A percentile compares a stretch with the other conserved stretches of the same genome.
These are phyloP conservation scores for Aspergillus conjunctus DNA, from an alignment of 495 filamentous ascomycete genomes.

Conservation along the genomic window DNA sequence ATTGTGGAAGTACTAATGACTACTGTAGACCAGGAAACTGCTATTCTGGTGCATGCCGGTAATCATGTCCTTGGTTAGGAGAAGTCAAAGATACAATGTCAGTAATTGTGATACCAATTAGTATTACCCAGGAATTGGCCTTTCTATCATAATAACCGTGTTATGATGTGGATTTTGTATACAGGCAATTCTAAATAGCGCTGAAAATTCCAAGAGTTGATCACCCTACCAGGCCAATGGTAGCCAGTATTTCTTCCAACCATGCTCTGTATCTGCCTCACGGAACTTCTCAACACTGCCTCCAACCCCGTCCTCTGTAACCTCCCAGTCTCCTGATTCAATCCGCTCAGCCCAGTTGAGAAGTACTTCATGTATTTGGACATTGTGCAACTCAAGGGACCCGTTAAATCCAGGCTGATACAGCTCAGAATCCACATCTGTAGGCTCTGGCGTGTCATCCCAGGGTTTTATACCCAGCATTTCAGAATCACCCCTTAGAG, in stretches of 20 bases:
- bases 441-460: background rate
- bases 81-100: too few relatives aligned
- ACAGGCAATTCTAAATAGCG: too few relatives aligned
- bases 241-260: constrained; percentile 4
- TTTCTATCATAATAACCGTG: too few relatives aligned
- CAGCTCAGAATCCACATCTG: background rate
- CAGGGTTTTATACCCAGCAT: background rate
- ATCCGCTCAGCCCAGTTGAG: constrained; percentile 5
- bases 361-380: background rate
- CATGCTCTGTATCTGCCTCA: constrained; percentile 1
- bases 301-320: background rate
- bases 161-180: too few relatives aligned
- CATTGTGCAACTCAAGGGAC: background rate
- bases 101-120: too few relatives aligned
- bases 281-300: background rate
- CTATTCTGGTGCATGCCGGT: too few relatives aligned
- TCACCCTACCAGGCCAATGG: background rate
- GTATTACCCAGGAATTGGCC: too few relatives aligned
- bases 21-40: too few relatives aligned
- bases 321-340: background rate
- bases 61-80: too few relatives aligned
- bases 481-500: background rate
- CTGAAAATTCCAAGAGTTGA: too few relatives aligned
- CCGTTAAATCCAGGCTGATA: constrained; percentile 3
- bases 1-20: too few relatives aligned